These are phyloP conservation scores for Mollisia scopiformis DNA, from an alignment of 2,329 filamentous ascomycete species.

Conservation along the genomic window DNA sequence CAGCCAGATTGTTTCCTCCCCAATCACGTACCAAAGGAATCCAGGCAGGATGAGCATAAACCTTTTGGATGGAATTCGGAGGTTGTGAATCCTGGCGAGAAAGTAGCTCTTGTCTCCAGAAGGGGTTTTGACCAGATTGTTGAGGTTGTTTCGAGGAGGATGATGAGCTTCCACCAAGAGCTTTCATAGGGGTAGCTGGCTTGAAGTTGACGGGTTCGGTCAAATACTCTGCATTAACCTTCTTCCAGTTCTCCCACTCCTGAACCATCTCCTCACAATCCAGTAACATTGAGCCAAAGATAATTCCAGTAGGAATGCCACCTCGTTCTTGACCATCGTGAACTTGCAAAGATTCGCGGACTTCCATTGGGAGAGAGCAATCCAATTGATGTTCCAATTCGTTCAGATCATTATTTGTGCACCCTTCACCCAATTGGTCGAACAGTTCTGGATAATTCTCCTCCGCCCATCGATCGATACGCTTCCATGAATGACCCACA, in stretches of 20 bases:
- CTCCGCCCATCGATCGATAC: slow-evolving; percentile 93
- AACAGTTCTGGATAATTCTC: slow-evolving; percentile 93
- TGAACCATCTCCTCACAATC: slow-evolving; percentile 98
- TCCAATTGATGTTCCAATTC: slow-evolving; percentile 96
- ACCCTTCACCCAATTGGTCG: slow-evolving; percentile 91
- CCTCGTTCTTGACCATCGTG: slow-evolving; percentile 98
- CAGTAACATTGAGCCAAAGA: slow-evolving; percentile 93
- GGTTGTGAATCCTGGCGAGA: slow-evolving; percentile 88
- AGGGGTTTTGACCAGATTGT: slow-evolving; percentile 54
- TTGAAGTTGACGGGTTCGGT: slow-evolving; percentile 52
- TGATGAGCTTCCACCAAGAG: slow-evolving; percentile 65
- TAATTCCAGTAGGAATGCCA: slow-evolving; percentile 85
- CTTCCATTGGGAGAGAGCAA: slow-evolving; percentile 88
- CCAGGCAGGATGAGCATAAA: slow-evolving; percentile 92
- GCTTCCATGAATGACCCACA: slow-evolving; percentile 85
- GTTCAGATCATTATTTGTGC: slow-evolving; percentile 92
- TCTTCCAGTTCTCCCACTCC: slow-evolving; percentile 96
- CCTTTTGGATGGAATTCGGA: slow-evolving; percentile 82
- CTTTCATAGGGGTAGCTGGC: slow-evolving; percentile 70
- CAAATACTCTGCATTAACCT: slow-evolving; percentile 89
- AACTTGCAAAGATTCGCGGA: slow-evolving; percentile 85
- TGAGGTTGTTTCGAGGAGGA: slow-evolving; percentile 69
- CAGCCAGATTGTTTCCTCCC: slow-evolving; percentile 96
- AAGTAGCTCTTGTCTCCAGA: slow-evolving; percentile 86
- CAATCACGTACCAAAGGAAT: slow-evolving; percentile 96